Percentiles rank a stretch among this genome's conserved stretches.
Conservation (phyloP, 2,329 filamentous ascomycete genomes). For the Sclerotinia nivalis region DNA sequence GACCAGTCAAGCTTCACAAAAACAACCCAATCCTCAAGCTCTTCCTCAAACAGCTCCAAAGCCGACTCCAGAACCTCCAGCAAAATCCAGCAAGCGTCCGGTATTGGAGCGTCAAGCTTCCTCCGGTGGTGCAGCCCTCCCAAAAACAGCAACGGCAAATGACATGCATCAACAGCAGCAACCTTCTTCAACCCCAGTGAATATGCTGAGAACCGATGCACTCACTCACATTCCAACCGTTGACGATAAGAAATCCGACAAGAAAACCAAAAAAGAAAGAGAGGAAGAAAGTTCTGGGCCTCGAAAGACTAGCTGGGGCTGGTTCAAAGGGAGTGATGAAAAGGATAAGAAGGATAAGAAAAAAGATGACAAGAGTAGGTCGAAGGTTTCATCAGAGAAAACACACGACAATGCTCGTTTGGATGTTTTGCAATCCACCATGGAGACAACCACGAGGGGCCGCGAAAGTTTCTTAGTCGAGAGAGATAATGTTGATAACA, state of each 20-base stretch:
- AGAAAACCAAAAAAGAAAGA: slow-evolving; percentile 67
- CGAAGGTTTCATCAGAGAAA: slow-evolving; percentile 57
- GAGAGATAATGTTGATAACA: slow-evolving; percentile 69
- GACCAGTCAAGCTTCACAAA: slow-evolving; percentile 45
- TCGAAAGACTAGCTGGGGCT: slow-evolving; percentile 82
- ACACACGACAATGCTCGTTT: slow-evolving; percentile 77
- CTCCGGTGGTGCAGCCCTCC: neutral
- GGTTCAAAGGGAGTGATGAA: slow-evolving; percentile 76
- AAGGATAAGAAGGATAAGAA: slow-evolving; percentile 70
- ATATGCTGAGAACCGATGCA: slow-evolving; percentile 70
- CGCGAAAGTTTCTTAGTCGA: slow-evolving; percentile 85
- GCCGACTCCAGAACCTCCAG: slow-evolving; percentile 49
- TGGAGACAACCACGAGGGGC: slow-evolving; percentile 68
- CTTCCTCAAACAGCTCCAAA: slow-evolving; percentile 24
- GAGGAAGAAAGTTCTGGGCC: slow-evolving; percentile 58
- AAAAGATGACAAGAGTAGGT: slow-evolving; percentile 62
- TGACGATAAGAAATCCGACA: slow-evolving; percentile 75
- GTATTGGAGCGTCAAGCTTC: slow-evolving; percentile 40
- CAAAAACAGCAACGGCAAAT: slow-evolving; percentile 44
- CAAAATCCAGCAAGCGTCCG: slow-evolving; percentile 49
- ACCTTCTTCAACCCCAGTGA: slow-evolving; percentile 69
- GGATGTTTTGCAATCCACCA: slow-evolving; percentile 84
- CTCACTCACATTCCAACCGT: slow-evolving; percentile 80
- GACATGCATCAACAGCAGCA: slow-evolving; percentile 62
- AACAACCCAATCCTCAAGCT: slow-evolving; percentile 24